Evolutionary conservation across 768 basidiomycete genomes (phyloP).

Genomic region (Panellus pusillus): DNA sequence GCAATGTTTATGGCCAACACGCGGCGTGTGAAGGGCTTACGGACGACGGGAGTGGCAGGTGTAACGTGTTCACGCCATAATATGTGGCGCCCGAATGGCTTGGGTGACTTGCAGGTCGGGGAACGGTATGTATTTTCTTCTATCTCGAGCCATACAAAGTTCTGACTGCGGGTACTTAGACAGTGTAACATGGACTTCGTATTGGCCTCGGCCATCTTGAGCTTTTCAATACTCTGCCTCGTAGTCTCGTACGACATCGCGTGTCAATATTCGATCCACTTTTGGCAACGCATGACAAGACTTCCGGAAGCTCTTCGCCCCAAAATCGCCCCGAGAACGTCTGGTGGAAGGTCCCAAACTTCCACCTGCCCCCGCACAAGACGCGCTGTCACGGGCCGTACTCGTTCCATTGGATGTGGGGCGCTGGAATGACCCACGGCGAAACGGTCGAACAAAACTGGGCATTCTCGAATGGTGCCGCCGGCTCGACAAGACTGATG

Average conservation of each 20-base stretch:
- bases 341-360: constrained; percentile 4
- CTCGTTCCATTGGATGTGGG: constrained; percentile 5
- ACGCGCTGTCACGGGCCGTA: constrained; percentile 1
- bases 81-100: constrained; percentile 13
- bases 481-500: background rate
- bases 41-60: constrained; percentile 11
- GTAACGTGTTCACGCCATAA: constrained; percentile 17
- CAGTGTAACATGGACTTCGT: constrained; percentile 23
- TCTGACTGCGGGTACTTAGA: background rate
- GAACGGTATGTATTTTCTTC: constrained; percentile 6
- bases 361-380: background rate
- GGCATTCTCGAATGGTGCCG: background rate
- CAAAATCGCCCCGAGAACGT: background rate
- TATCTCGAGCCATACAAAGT: too few relatives aligned
- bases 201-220: constrained; percentile 4
- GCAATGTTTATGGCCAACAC: constrained; percentile 6
- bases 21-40: background rate
- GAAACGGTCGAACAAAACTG: constrained; percentile 6
- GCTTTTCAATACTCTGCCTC: background rate
- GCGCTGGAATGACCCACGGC: constrained; percentile 4
- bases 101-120: constrained; percentile 18
- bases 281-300: background rate
- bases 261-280: constrained; percentile 11
- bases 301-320: background rate
- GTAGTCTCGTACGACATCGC: constrained; percentile 22